These are phyloP conservation scores for Volvariella surrecta DNA, from an alignment of 1,284 basidiomycete genomes.

Conservation along the genomic window DNA sequence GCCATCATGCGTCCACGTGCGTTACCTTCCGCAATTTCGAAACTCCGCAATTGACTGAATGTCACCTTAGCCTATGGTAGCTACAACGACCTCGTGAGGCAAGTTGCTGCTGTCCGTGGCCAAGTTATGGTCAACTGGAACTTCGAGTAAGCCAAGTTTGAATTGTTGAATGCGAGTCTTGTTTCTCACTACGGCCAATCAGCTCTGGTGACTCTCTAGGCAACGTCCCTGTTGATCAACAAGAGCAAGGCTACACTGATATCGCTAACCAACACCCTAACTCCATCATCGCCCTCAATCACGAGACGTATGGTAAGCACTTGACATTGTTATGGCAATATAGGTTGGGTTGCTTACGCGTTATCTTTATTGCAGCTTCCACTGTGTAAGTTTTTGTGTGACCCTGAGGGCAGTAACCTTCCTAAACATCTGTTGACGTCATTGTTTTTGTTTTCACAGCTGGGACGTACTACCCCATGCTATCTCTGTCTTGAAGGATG, in stretches of 20 bases:
- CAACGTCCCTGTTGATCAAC: conserved; percentile 6
- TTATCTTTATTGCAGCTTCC: background rate
- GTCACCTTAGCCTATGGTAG: conserved; percentile 32
- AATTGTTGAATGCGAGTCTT: too few species aligned
- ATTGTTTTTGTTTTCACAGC: background rate
- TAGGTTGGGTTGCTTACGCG: background rate
- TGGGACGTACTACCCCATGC: conserved; percentile 22
- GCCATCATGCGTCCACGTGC: conserved; percentile 38
- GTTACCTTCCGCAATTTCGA: conserved; percentile 13
- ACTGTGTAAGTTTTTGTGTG: background rate
- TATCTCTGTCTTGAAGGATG: conserved; percentile 22
- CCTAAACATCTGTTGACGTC: background rate
- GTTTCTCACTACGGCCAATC: background rate
- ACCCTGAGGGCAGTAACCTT: background rate
- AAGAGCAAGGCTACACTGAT: conserved; percentile 7
- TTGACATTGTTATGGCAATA: background rate
- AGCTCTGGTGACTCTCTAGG: conserved; percentile 13
- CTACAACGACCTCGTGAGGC: conserved; percentile 39
- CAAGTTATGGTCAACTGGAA: conserved; percentile 33
- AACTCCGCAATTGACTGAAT: background rate
- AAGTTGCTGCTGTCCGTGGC: conserved; percentile 29
- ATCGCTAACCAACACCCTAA: conserved; percentile 6
- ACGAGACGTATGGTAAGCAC: conserved; percentile 13
- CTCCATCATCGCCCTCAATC: conserved; percentile 14
- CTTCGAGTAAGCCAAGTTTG: conserved; percentile 26